Evolutionary conservation across 2,329 filamentous ascomycete species (phyloP).

Genomic region (Verticillium klebahnii): DNA sequence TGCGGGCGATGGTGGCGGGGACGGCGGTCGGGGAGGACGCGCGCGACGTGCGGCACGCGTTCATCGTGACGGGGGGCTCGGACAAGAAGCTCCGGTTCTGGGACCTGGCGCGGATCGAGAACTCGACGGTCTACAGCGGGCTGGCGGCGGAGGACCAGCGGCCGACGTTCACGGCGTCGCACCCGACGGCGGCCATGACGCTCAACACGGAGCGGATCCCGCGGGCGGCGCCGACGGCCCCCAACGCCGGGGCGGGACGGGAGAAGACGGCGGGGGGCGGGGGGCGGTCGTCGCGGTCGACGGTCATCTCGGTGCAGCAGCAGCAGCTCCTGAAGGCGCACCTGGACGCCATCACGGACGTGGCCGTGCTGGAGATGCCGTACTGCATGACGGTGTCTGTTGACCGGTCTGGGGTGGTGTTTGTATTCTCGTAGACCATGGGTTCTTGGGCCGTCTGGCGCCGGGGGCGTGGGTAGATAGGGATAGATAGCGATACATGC

Average conservation of each 20-base stretch:
- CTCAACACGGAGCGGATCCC: constrained; percentile 62
- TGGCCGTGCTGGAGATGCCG: constrained; percentile 81
- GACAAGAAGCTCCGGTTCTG: constrained; percentile 93
- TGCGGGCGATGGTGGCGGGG: constrained; percentile 70
- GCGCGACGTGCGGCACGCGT: constrained; percentile 71
- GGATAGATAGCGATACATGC: constrained; percentile 9
- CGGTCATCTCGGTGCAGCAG: constrained; percentile 83
- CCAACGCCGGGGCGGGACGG: constrained; percentile 21
- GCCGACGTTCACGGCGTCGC: constrained; percentile 65
- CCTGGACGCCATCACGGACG: constrained; percentile 81
- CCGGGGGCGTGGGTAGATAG: not conserved
- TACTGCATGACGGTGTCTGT: constrained; percentile 92
- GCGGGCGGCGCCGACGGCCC: constrained; percentile 25
- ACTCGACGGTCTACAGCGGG: constrained; percentile 77
- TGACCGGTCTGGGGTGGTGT: constrained; percentile 84
- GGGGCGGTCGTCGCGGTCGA: constrained; percentile 61
- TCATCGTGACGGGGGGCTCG: constrained; percentile 80
- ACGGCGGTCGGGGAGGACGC: constrained; percentile 66
- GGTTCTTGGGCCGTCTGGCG: not conserved
- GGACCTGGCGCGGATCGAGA: constrained; percentile 76
- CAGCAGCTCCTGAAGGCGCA: constrained; percentile 82
- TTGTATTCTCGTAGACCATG: constrained; percentile 54
- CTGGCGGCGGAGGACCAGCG: constrained; percentile 64
- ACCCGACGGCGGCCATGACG: constrained; percentile 58
- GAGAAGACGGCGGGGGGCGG: constrained; percentile 19